phyloP scores from a whole-genome alignment of 352 stramenopile genomes.

The Salisapilia sapeloensis region DNA sequence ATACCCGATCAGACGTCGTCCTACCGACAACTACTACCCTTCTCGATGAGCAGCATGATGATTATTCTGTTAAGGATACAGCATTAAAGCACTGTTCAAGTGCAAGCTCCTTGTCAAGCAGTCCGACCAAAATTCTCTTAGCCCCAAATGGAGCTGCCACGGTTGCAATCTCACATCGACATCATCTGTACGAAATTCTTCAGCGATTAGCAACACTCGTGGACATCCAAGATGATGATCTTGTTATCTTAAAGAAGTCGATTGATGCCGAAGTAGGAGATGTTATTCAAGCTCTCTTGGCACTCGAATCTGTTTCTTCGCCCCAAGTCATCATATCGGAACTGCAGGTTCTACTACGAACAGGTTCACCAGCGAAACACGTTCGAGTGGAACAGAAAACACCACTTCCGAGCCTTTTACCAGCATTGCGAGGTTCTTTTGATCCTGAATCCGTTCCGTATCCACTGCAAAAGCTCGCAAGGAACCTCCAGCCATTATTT shows the following conservation, averaged over 20 bases:
- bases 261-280: slow-evolving; percentile 56
- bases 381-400: slow-evolving; percentile 8
- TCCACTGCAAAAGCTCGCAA: slow-evolving; percentile 47
- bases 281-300: slow-evolving; percentile 38
- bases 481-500: slow-evolving; percentile 36
- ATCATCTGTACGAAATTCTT: slow-evolving; percentile 45
- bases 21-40: too few relatives aligned
- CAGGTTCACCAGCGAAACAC: slow-evolving; percentile 41
- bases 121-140: slow-evolving; percentile 43
- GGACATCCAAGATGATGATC: slow-evolving; percentile 31
- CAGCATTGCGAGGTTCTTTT: too few relatives aligned
- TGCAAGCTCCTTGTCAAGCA: too few relatives aligned
- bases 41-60: too few relatives aligned
- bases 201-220: slow-evolving; percentile 30
- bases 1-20: too few relatives aligned
- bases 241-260: slow-evolving; percentile 49
- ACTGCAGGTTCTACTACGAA: slow-evolving; percentile 18
- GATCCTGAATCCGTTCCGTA: slow-evolving; percentile 62
- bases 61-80: too few relatives aligned
- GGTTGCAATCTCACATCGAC: slow-evolving; percentile 30
- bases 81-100: too few relatives aligned
- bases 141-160: slow-evolving; percentile 11
- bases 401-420: too few relatives aligned
- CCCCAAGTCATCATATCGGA: slow-evolving; percentile 11
- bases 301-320: slow-evolving; percentile 20